phyloP scores from a whole-genome alignment of 1,284 basidiomycete genomes.

The Stereum hirsutum region DNA sequence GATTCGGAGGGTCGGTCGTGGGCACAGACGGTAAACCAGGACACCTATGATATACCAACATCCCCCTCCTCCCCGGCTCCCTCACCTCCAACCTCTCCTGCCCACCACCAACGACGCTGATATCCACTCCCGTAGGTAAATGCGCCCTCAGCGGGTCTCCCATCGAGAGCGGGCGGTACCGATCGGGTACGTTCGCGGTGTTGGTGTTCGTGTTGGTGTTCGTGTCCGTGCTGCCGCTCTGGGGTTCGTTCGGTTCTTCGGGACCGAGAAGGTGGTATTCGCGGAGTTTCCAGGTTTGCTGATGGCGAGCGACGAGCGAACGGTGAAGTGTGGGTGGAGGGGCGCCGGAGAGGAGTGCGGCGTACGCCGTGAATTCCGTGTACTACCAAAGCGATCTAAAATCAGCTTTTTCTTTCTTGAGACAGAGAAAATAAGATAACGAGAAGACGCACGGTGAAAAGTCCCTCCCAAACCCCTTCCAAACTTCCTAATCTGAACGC shows the following conservation, averaged over 20 bases:
- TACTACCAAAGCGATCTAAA: conserved; percentile 34
- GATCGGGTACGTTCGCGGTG: conserved; percentile 1
- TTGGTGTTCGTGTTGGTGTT: conserved; percentile 13
- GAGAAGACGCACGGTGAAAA: conserved; percentile 43
- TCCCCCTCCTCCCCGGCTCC: conserved; percentile 25
- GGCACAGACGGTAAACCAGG: no score
- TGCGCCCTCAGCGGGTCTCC: conserved; percentile 37
- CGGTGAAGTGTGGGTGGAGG: conserved; percentile 45
- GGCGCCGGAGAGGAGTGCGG: conserved; percentile 51
- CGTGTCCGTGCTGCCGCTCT: neutral
- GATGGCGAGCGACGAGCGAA: conserved; percentile 54
- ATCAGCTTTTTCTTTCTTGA: conserved; percentile 1
- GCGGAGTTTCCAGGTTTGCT: conserved; percentile 70
- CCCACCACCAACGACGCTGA: conserved; percentile 31
- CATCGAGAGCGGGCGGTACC: conserved; percentile 17
- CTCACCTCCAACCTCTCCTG: conserved; percentile 31
- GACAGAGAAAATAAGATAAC: no score
- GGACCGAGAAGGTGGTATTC: conserved; percentile 50
- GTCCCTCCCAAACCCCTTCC: conserved; percentile 69
- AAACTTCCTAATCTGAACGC: conserved; percentile 54
- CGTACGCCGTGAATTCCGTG: conserved; percentile 63
- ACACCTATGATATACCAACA: conserved; percentile 33
- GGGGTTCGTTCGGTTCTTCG: conserved; percentile 7
- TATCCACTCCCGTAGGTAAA: conserved; percentile 37
- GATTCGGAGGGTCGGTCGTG: no score